Percentiles rank a stretch among this genome's conserved stretches.
Evolutionary conservation across 306 rosid genomes (phyloP).

Genomic region (Gleditsia sinensis): DNA sequence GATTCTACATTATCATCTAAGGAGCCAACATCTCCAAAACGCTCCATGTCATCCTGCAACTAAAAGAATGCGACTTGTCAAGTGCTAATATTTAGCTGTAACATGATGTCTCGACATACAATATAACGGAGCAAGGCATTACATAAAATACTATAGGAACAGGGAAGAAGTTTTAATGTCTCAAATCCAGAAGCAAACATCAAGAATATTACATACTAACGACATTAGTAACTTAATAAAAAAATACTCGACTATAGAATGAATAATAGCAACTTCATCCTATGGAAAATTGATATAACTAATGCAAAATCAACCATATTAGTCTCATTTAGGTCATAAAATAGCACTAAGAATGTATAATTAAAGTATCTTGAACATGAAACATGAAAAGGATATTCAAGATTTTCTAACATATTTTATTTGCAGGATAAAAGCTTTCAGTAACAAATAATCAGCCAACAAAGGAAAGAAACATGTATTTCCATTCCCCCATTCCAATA

Average conservation of each 20-base stretch:
- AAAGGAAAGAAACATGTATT: neutral
- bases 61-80: conserved; percentile 33
- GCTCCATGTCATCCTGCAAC: conserved; percentile 87
- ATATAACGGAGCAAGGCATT: conserved; percentile 3
- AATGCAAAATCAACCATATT: conserved; percentile 18
- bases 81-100: neutral
- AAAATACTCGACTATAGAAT: neutral
- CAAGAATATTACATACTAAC: neutral
- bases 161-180: neutral
- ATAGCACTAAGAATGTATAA: conserved; percentile 9
- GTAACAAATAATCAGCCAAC: conserved; percentile 21
- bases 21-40: conserved; percentile 90
- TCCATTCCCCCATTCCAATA: neutral
- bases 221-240: conserved; percentile 24
- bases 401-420: conserved; percentile 14
- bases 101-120: conserved; percentile 29
- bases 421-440: conserved; percentile 9
- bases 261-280: conserved; percentile 13
- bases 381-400: neutral
- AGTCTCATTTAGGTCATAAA: conserved; percentile 13
- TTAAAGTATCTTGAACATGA: conserved; percentile 26
- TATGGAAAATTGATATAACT: neutral
- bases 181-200: neutral
- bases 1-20: conserved; percentile 93
- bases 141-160: neutral